Conservation (phyloP, 2,329 filamentous ascomycete species). For the Calonectria crousiana region DNA sequence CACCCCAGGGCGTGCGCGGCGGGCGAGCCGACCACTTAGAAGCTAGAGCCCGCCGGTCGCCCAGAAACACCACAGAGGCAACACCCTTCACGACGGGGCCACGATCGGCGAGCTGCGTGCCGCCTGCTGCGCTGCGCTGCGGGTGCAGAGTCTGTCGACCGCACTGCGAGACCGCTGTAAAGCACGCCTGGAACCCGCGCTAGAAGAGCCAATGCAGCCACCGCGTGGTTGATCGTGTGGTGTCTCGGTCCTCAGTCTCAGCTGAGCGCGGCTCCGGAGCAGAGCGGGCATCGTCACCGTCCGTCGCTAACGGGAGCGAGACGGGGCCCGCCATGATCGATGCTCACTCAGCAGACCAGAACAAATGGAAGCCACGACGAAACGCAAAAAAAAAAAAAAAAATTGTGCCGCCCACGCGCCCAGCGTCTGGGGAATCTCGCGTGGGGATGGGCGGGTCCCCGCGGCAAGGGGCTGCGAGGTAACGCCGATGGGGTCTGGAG, state of each 20-base stretch:
- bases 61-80: neutral
- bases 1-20: neutral
- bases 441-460: conserved; percentile 38
- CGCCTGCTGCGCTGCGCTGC: neutral
- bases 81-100: neutral
- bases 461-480: conserved; percentile 46
- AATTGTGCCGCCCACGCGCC: conserved; percentile 31
- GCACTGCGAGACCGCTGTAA: neutral
- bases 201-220: neutral
- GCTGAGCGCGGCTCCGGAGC: neutral
- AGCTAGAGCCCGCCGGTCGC: neutral
- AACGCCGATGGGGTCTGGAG: conserved; percentile 45
- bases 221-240: conserved; percentile 10
- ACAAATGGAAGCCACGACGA: neutral
- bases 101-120: conserved; percentile 9
- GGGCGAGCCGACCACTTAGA: conserved; percentile 7
- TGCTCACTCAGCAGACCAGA: neutral
- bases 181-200: neutral
- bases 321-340: neutral
- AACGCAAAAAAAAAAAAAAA: conserved; percentile 15
- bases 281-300: neutral
- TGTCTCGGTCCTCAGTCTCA: conserved; percentile 28
- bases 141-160: conserved; percentile 1
- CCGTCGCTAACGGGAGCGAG: neutral
- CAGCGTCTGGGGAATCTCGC: conserved; percentile 47